These are phyloP conservation scores for Zygoascus bituminiphila DNA, from an alignment of 805 yeast species.

Conservation along the genomic window DNA sequence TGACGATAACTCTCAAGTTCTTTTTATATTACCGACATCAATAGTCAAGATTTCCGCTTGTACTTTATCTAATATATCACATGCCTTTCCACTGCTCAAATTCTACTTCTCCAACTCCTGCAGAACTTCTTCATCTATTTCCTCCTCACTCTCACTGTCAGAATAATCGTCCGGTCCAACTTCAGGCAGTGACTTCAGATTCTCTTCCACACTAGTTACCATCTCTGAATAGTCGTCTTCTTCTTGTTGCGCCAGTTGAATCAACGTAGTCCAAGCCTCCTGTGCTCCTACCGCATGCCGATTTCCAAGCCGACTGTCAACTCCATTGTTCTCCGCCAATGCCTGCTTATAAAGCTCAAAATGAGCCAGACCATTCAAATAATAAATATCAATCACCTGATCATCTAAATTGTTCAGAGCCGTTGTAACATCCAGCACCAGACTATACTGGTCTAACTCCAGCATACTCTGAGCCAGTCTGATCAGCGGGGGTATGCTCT, in stretches of 20 bases:
- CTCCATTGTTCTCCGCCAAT: conserved; percentile 10
- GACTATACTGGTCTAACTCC: conserved; percentile 66
- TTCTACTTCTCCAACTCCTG: conserved; percentile 10
- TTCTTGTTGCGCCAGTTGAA: conserved; percentile 33
- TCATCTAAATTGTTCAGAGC: conserved; percentile 74
- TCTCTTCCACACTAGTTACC: conserved; percentile 40
- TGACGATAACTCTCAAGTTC: too few species aligned
- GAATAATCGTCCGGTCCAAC: conserved; percentile 31
- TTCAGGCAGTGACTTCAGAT: conserved; percentile 52
- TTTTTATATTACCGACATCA: too few species aligned
- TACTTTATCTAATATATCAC: too few species aligned
- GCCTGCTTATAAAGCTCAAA: conserved; percentile 15
- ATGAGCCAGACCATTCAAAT: conserved; percentile 74
- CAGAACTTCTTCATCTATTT: conserved; percentile 13
- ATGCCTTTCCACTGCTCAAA: too few species aligned
- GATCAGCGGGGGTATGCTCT: conserved; percentile 61
- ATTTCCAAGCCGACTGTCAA: conserved; percentile 30
- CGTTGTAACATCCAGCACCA: conserved; percentile 56
- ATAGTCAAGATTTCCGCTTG: too few species aligned
- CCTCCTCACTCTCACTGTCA: conserved; percentile 28
- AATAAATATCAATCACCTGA: conserved; percentile 70
- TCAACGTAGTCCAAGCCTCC: conserved; percentile 33
- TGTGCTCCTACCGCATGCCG: conserved; percentile 33
- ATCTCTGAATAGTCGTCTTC: conserved; percentile 54
- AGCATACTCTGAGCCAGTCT: conserved; percentile 66